phyloP scores from a whole-genome alignment of 1,139 yeast species.

The Taphrina wiesneri region DNA sequence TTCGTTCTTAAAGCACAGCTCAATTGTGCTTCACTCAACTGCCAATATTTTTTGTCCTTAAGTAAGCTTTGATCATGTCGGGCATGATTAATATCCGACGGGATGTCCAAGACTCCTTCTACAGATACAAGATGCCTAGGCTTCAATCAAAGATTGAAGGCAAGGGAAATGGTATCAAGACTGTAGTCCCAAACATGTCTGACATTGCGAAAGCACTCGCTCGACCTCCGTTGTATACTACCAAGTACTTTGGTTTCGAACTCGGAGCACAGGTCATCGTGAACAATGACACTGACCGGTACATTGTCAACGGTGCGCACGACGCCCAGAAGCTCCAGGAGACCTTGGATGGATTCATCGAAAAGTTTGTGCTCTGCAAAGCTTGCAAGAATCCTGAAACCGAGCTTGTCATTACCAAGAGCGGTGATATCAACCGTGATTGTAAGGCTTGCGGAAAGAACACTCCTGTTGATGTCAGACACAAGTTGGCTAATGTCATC shows the following conservation, averaged over 20 bases:
- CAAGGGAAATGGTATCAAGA: slow-evolving; percentile 98
- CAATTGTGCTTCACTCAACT: not conserved
- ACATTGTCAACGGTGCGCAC: slow-evolving; percentile 91
- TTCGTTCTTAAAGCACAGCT: not conserved
- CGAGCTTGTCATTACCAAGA: slow-evolving; percentile 70
- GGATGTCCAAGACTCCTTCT: slow-evolving; percentile 96
- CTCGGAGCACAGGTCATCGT: slow-evolving; percentile 93
- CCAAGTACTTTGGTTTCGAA: slow-evolving; percentile 94
- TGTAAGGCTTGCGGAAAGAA: slow-evolving; percentile 98
- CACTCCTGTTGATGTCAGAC: slow-evolving; percentile 79
- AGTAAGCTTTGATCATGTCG: slow-evolving; percentile 57
- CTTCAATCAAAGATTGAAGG: slow-evolving; percentile 97
- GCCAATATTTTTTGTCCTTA: not conserved
- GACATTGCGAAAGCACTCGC: slow-evolving; percentile 95
- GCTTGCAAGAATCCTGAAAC: slow-evolving; percentile 98
- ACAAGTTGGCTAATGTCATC: slow-evolving; percentile 80
- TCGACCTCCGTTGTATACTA: slow-evolving; percentile 82
- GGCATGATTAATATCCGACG: slow-evolving; percentile 83
- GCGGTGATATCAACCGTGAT: slow-evolving; percentile 77
- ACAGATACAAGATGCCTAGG: slow-evolving; percentile 99
- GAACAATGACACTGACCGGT: slow-evolving; percentile 78
- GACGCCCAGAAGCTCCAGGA: slow-evolving; percentile 90
- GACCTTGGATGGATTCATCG: slow-evolving; percentile 87
- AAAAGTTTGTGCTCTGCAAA: slow-evolving; percentile 88
- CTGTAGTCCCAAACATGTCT: slow-evolving; percentile 83